Percentiles rank a stretch among this genome's conserved stretches.
Evolutionary conservation across 2,329 filamentous ascomycete species (phyloP).

Genomic region (Pseudogymnoascus sp.): DNA sequence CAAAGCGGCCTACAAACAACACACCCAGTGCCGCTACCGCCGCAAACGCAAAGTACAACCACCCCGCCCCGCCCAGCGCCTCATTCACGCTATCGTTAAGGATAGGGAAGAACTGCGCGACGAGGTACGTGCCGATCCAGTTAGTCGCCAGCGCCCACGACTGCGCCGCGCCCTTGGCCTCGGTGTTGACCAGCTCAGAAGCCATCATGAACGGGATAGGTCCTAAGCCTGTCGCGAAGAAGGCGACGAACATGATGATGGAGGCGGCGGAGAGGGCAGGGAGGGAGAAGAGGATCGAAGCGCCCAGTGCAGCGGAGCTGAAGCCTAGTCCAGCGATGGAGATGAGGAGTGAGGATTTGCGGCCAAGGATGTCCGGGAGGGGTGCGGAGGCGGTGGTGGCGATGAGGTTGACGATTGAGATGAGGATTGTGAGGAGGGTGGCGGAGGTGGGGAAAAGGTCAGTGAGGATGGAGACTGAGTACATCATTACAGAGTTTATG

Average conservation of each 20-base stretch:
- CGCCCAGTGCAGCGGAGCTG: slow-evolving; percentile 67
- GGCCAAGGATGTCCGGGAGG: slow-evolving; percentile 77
- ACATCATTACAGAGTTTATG: slow-evolving; percentile 98
- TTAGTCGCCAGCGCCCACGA: slow-evolving; percentile 81
- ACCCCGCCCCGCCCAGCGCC: slow-evolving; percentile 60
- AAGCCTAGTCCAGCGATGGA: slow-evolving; percentile 80
- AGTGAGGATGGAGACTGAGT: slow-evolving; percentile 82
- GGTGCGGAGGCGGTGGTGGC: slow-evolving; percentile 77
- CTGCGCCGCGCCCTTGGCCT: slow-evolving; percentile 86
- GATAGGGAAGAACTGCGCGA: slow-evolving; percentile 92
- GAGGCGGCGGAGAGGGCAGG: slow-evolving; percentile 73
- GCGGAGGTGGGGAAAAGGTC: slow-evolving; percentile 75
- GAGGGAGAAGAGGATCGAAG: slow-evolving; percentile 67
- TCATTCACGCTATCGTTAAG: slow-evolving; percentile 66
- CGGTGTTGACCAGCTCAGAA: slow-evolving; percentile 80
- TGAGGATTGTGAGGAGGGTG: slow-evolving; percentile 74
- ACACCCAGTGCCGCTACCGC: slow-evolving; percentile 61
- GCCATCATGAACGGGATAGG: slow-evolving; percentile 93
- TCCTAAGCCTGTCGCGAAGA: slow-evolving; percentile 83
- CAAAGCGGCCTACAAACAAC: slow-evolving; percentile 61
- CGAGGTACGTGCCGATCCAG: slow-evolving; percentile 83
- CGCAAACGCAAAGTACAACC: slow-evolving; percentile 89
- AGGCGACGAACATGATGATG: slow-evolving; percentile 77
- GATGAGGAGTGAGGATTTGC: slow-evolving; percentile 74
- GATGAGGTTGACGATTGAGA: slow-evolving; percentile 78